Conservation (phyloP, 768 basidiomycete genomes). For the Cubamyces sp. region DNA sequence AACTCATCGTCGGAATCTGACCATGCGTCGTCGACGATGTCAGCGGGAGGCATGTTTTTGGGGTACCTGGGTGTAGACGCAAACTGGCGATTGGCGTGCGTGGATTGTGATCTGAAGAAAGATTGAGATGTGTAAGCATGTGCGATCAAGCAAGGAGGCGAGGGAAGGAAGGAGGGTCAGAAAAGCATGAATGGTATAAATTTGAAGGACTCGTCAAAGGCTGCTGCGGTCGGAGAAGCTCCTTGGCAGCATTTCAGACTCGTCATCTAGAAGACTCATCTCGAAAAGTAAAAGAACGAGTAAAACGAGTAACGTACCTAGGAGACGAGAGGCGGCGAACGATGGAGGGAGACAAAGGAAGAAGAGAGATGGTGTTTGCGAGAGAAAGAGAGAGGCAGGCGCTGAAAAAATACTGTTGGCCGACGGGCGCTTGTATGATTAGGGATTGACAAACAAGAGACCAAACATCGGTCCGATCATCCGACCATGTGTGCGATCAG, state of each 20-base stretch:
- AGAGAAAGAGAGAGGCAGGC: neutral
- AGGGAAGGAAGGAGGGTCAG: conserved; percentile 54
- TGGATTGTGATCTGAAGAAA: conserved; percentile 23
- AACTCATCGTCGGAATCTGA: conserved; percentile 81
- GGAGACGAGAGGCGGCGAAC: conserved; percentile 25
- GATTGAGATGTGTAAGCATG: conserved; percentile 1
- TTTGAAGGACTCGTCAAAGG: conserved; percentile 64
- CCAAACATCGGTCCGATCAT: conserved; percentile 17
- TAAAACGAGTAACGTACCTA: conserved; percentile 11
- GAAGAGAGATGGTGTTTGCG: neutral
- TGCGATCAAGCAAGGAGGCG: conserved; percentile 24
- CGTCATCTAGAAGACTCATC: conserved; percentile 72
- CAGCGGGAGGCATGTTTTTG: conserved; percentile 40
- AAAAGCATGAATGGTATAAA: conserved; percentile 92
- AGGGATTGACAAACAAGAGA: conserved; percentile 4
- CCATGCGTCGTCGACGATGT: conserved; percentile 62
- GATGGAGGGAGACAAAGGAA: neutral
- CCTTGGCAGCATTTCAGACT: conserved; percentile 71
- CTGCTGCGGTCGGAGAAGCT: conserved; percentile 58
- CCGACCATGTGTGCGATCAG: too few species aligned
- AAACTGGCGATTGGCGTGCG: neutral
- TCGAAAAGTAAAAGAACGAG: conserved; percentile 9
- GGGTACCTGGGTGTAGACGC: neutral
- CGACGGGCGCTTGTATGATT: neutral
- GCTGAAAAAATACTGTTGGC: conserved; percentile 10